Conservation (phyloP, 1,284 basidiomycete genomes). For the Marasmius oreades region DNA sequence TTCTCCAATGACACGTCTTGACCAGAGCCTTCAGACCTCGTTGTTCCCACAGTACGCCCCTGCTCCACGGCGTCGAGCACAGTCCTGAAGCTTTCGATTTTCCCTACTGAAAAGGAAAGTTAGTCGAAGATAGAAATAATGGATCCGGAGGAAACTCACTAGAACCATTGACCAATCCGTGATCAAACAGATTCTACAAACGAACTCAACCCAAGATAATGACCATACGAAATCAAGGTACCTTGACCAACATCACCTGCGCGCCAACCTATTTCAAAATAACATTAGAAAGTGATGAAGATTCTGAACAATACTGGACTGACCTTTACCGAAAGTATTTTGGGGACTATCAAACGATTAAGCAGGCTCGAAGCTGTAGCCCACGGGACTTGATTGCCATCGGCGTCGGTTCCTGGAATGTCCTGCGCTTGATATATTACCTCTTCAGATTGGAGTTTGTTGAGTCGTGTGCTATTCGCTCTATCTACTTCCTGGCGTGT, state of each 20-base stretch:
- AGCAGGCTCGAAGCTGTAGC: constrained; percentile 27
- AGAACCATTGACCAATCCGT: constrained; percentile 83
- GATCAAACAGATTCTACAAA: constrained; percentile 56
- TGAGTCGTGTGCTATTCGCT: constrained; percentile 69
- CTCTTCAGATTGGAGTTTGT: constrained; percentile 34
- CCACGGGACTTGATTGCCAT: constrained; percentile 22
- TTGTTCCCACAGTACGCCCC: constrained; percentile 24
- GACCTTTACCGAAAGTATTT: constrained; percentile 32
- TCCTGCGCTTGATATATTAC: constrained; percentile 33
- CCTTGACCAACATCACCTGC: too few relatives aligned
- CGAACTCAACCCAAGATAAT: too few relatives aligned
- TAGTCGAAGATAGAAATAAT: not conserved
- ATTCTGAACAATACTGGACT: not conserved
- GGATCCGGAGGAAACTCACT: not conserved
- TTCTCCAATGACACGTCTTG: not conserved
- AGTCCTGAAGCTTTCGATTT: constrained; percentile 57
- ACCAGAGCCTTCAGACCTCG: not conserved
- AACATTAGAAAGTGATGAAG: too few relatives aligned
- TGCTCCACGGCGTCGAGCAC: constrained; percentile 27
- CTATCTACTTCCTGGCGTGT: constrained; percentile 78
- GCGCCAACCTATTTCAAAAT: too few relatives aligned
- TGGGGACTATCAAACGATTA: constrained; percentile 33
- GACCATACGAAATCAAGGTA: too few relatives aligned
- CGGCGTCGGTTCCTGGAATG: constrained; percentile 28
- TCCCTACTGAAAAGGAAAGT: constrained; percentile 46